phyloP scores from a whole-genome alignment of 2,329 filamentous ascomycete species.

The Phoma sp. region DNA sequence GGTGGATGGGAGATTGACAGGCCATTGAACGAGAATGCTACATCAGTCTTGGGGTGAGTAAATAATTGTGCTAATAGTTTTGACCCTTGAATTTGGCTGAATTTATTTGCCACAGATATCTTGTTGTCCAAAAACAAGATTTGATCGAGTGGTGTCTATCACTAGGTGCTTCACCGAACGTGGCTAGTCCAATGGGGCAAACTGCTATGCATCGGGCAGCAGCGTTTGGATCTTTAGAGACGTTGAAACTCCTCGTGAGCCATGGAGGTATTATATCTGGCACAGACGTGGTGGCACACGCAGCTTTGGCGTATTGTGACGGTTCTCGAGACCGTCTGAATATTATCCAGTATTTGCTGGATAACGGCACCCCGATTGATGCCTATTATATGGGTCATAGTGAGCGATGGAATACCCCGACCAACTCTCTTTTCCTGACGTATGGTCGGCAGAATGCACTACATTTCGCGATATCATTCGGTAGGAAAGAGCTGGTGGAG shows the following conservation, averaged over 20 bases:
- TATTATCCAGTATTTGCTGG: background rate
- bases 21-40: background rate
- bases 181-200: background rate
- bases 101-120: background rate
- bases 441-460: slow-evolving; percentile 1
- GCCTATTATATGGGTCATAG: slow-evolving; percentile 2
- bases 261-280: background rate
- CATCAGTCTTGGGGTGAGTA: background rate
- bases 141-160: background rate
- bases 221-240: background rate
- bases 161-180: slow-evolving; percentile 1
- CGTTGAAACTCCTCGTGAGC: background rate
- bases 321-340: background rate
- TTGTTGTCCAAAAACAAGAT: background rate
- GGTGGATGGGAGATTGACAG: background rate
- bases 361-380: background rate
- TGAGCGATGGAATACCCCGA: background rate
- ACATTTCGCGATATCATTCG: background rate
- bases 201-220: slow-evolving; percentile 2
- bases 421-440: background rate
- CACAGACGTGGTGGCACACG: slow-evolving; percentile 1
- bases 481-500: background rate
- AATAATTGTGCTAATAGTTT: no score
- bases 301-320: background rate
- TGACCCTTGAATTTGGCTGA: background rate